These are phyloP conservation scores for Saksenaea oblongispora DNA, from an alignment of 371 early-diverging fungal species.

Conservation along the genomic window DNA sequence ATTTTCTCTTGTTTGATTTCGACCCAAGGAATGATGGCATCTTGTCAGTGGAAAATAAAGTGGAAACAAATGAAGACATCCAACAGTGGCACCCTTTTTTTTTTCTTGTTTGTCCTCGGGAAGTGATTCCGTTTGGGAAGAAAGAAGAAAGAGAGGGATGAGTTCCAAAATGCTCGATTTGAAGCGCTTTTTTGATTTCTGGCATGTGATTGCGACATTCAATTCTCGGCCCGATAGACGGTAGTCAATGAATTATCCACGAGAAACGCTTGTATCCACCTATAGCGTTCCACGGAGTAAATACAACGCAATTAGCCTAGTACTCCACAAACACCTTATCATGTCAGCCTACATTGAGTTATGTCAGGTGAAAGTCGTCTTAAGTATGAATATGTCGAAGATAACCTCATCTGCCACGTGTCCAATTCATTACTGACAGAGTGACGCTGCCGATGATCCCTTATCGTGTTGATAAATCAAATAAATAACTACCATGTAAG, in stretches of 20 bases:
- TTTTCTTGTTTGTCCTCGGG: not conserved
- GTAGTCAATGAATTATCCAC: not conserved
- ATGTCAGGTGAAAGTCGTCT: not conserved
- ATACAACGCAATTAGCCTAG: not conserved
- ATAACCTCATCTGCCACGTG: not conserved
- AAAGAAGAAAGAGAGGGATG: not conserved
- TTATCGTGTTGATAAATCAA: not conserved
- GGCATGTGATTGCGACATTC: constrained; percentile 1
- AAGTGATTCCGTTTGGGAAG: not conserved
- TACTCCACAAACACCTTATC: not conserved
- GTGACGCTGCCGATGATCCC: not conserved
- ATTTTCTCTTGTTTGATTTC: constrained; percentile 1
- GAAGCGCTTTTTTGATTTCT: not conserved
- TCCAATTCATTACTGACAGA: not conserved
- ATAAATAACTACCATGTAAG: not conserved
- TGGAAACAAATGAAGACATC: not conserved
- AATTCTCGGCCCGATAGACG: constrained; percentile 2
- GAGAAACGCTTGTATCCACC: not conserved
- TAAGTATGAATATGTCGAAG: not conserved
- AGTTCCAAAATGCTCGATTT: constrained; percentile 3
- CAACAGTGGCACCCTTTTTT: not conserved
- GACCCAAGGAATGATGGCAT: not conserved
- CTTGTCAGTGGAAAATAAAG: not conserved
- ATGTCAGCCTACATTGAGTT: not conserved
- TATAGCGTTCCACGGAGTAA: not conserved